phyloP scores from a whole-genome alignment of 345 rosid genomes.

The Microthlaspi erraticum region DNA sequence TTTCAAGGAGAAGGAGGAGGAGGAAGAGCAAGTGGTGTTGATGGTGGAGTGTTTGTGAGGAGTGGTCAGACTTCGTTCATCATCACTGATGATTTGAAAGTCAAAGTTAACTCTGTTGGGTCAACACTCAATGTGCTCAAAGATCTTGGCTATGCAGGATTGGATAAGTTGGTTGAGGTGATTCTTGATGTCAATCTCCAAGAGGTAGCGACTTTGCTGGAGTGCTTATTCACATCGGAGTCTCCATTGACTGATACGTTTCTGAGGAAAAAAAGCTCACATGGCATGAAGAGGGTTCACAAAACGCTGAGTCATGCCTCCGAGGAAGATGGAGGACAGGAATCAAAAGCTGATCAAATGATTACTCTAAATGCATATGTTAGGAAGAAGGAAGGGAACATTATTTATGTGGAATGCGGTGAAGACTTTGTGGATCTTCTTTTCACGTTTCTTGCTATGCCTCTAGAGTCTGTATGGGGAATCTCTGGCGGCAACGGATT shows the following conservation, averaged over 20 bases:
- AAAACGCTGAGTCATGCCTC: background rate
- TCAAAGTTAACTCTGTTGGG: conserved; percentile 1
- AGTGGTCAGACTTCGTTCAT: background rate
- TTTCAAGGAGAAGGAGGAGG: conserved; percentile 12
- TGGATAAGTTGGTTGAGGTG: conserved; percentile 22
- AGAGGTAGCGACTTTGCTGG: conserved; percentile 25
- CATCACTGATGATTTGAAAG: conserved; percentile 31
- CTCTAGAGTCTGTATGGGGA: background rate
- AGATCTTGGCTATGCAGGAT: conserved; percentile 3
- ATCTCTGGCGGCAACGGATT: background rate
- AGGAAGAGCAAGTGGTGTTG: background rate
- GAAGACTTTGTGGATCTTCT: conserved; percentile 33
- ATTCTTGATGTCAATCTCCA: background rate
- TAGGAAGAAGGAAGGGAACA: background rate
- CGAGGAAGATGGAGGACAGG: background rate
- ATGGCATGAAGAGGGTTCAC: background rate
- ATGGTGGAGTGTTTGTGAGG: conserved; percentile 14
- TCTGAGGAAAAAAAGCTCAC: conserved; percentile 23
- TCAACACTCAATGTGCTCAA: background rate
- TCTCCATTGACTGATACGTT: conserved; percentile 36
- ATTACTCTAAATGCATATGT: conserved; percentile 13
- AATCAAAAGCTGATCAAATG: conserved; percentile 4
- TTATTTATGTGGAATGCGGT: conserved; percentile 16
- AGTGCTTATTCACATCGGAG: conserved; percentile 26
- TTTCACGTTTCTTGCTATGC: conserved; percentile 9